These are phyloP conservation scores for Eucalyptus victrix DNA, from an alignment of 345 rosid species.

Conservation along the genomic window DNA sequence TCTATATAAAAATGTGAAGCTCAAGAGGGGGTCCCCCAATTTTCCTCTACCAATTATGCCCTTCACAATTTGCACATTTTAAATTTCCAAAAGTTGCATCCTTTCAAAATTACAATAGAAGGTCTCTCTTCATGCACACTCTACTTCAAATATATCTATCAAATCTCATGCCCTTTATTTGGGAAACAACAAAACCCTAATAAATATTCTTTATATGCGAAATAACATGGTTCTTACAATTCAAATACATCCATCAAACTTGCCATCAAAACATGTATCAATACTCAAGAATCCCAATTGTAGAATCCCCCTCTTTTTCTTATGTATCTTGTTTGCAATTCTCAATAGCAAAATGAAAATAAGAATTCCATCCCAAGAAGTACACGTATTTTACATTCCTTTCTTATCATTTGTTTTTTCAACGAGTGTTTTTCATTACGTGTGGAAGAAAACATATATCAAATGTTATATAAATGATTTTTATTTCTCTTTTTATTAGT, in stretches of 20 bases:
- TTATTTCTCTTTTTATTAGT: background rate
- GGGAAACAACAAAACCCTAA: too few species aligned
- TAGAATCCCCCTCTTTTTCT: background rate
- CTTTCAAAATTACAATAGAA: too few species aligned
- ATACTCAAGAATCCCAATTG: background rate
- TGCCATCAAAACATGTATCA: background rate
- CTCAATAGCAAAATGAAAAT: background rate
- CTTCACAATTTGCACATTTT: too few species aligned
- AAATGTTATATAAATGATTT: too few species aligned
- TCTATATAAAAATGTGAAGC: background rate
- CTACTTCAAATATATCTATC: too few species aligned
- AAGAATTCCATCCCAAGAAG: too few species aligned
- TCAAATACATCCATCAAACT: too few species aligned
- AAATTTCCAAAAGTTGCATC: too few species aligned
- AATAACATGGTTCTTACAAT: too few species aligned
- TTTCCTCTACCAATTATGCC: too few species aligned
- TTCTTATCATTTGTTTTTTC: background rate
- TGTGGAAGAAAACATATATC: background rate
- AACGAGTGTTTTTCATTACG: rapidly evolving
- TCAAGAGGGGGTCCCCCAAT: rapidly evolving
- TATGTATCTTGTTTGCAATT: background rate
- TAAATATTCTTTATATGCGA: too few species aligned
- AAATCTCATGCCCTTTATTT: too few species aligned
- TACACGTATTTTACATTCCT: background rate
- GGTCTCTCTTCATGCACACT: rapidly evolving